A percentile compares a stretch with the other conserved stretches of the same genome.
phyloP scores from a whole-genome alignment of 805 yeast genomes.

The Saccharomycopsis olivae region DNA sequence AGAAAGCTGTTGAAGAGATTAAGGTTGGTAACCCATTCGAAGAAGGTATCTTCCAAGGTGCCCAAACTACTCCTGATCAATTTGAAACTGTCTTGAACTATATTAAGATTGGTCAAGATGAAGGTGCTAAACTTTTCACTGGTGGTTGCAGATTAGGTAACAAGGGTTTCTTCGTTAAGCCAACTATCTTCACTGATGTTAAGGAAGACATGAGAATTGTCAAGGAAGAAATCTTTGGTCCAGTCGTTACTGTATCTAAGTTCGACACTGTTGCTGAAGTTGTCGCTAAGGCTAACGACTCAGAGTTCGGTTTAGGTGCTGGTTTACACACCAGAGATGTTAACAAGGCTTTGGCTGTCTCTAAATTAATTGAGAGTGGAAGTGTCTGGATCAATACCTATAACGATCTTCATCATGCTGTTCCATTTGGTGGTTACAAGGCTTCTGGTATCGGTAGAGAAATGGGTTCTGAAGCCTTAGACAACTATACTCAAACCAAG shows the following conservation, averaged over 20 bases:
- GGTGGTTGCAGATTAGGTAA: constrained; percentile 58
- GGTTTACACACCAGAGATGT: constrained; percentile 77
- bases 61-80: constrained; percentile 80
- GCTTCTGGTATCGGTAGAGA: constrained; percentile 90
- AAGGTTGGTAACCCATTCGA: constrained; percentile 82
- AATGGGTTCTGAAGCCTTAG: constrained; percentile 80
- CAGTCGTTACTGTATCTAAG: constrained; percentile 77
- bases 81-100: constrained; percentile 66
- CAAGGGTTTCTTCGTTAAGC: constrained; percentile 60
- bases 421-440: constrained; percentile 91
- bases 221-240: constrained; percentile 81
- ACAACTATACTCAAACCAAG: constrained; percentile 76
- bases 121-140: constrained; percentile 69
- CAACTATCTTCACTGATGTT: constrained; percentile 68
- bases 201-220: constrained; percentile 58
- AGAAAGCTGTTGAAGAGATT: constrained; percentile 39
- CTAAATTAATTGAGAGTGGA: constrained; percentile 73
- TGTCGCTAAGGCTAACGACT: constrained; percentile 64
- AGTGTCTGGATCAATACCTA: constrained; percentile 87
- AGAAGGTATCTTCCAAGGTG: constrained; percentile 74
- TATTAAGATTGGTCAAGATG: constrained; percentile 65
- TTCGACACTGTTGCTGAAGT: constrained; percentile 79
- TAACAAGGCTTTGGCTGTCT: constrained; percentile 63
- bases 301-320: constrained; percentile 82
- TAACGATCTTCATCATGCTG: constrained; percentile 75